These are phyloP conservation scores for Podospora anserina DNA, from an alignment of 495 filamentous ascomycete species.

Conservation along the genomic window DNA sequence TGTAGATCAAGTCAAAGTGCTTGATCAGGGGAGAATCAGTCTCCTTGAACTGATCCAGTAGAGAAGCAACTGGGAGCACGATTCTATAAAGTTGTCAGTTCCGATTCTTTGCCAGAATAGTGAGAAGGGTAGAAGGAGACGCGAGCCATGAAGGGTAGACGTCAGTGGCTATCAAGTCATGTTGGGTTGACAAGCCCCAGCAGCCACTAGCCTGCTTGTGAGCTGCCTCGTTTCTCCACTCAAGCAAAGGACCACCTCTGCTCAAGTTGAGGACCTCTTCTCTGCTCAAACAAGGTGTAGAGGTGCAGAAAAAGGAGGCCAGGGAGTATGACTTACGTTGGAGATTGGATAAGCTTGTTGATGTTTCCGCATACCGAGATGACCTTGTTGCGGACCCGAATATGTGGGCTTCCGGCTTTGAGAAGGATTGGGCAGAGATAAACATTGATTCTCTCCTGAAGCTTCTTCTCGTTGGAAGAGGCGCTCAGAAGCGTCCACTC, in stretches of 20 bases:
- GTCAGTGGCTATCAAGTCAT: not conserved
- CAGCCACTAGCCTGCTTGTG: not conserved
- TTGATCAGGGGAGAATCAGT: conserved; percentile 66
- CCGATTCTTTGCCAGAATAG: not conserved
- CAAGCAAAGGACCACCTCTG: not conserved
- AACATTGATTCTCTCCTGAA: conserved; percentile 69
- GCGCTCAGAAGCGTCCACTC: conserved; percentile 86
- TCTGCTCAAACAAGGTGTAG: too few species aligned
- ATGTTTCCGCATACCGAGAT: conserved; percentile 67
- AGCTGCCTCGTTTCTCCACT: not conserved
- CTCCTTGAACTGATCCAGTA: conserved; percentile 89
- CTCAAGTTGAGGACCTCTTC: too few species aligned
- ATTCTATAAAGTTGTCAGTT: conserved; percentile 47
- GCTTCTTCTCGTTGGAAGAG: conserved; percentile 71
- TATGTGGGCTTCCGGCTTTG: conserved; percentile 77
- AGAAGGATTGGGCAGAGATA: conserved; percentile 80
- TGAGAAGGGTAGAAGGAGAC: not conserved
- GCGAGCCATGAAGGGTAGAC: not conserved
- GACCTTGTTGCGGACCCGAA: conserved; percentile 78
- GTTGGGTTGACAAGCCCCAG: not conserved
- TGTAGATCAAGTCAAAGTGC: conserved; percentile 84
- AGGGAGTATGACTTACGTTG: conserved; percentile 31
- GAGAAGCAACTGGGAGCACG: conserved; percentile 73
- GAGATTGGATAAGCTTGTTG: conserved; percentile 43
- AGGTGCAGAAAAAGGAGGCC: not conserved